A percentile compares a stretch with the other conserved stretches of the same genome.
Evolutionary conservation across 164 flowering plant genomes (phyloP).

Genomic region (Macadamia integrifolia): DNA sequence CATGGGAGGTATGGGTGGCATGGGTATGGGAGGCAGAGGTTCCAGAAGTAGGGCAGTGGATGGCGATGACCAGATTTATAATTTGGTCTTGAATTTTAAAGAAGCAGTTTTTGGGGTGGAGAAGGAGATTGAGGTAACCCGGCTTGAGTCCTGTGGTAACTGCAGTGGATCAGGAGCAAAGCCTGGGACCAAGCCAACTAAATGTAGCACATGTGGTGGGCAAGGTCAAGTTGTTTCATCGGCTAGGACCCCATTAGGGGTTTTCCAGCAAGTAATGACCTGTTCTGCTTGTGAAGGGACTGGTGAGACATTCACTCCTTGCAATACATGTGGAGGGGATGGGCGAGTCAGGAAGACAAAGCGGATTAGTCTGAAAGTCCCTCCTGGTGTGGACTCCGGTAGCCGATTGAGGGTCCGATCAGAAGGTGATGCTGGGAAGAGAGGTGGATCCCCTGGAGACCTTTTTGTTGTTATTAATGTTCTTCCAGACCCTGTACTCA

Average conservation of each 20-base stretch:
- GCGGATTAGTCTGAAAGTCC: conserved; percentile 79
- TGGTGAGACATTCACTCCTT: conserved; percentile 74
- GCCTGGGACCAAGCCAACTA: conserved; percentile 68
- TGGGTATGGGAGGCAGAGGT: conserved; percentile 62
- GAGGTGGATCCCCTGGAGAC: conserved; percentile 88
- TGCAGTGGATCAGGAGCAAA: conserved; percentile 94
- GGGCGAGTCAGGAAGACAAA: conserved; percentile 83
- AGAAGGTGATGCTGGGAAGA: conserved; percentile 83
- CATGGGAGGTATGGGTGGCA: conserved; percentile 71
- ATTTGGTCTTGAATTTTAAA: conserved; percentile 66
- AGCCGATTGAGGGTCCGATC: conserved; percentile 78
- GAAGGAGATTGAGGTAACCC: conserved; percentile 79
- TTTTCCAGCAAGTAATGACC: conserved; percentile 83
- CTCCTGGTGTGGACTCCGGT: conserved; percentile 88
- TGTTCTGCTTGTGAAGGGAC: conserved; percentile 77
- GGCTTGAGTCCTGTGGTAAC: conserved; percentile 81
- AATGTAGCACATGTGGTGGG: conserved; percentile 82
- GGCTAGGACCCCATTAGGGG: conserved; percentile 84
- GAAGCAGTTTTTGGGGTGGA: conserved; percentile 93
- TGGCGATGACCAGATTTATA: conserved; percentile 79
- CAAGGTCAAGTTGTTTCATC: conserved; percentile 88
- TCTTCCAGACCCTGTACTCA: conserved; percentile 71
- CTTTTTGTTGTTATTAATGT: conserved; percentile 76
- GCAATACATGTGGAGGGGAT: conserved; percentile 83
- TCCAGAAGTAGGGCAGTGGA: conserved; percentile 65